A percentile compares a stretch with the other conserved stretches of the same genome.
Conservation (phyloP, 371 early-diverging fungal genomes). For the Mortierella sp. region DNA sequence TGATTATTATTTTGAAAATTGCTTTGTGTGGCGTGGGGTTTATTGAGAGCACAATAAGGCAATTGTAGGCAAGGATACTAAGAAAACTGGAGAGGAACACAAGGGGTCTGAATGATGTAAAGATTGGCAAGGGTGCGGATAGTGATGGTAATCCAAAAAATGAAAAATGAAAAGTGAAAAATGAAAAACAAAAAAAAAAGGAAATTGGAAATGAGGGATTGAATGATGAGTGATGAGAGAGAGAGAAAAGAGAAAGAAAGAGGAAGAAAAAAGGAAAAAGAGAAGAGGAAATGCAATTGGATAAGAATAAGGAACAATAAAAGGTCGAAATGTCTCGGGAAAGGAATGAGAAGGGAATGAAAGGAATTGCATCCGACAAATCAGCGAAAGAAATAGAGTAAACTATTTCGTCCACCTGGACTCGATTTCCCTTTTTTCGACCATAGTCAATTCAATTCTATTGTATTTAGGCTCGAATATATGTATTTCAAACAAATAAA, state of each 20-base stretch:
- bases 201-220: not conserved
- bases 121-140: too few species aligned
- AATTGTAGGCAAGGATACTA: too few species aligned
- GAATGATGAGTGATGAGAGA: not conserved
- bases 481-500: too few species aligned
- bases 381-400: not conserved
- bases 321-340: not conserved
- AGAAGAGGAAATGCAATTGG: not conserved
- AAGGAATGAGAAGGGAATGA: not conserved
- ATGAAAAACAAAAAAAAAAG: not conserved
- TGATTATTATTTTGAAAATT: not conserved
- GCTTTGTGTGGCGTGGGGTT: too few species aligned
- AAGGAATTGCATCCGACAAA: slow-evolving; percentile 6
- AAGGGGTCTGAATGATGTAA: too few species aligned
- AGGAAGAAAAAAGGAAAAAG: not conserved
- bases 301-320: not conserved
- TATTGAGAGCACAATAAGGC: too few species aligned
- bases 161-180: not conserved
- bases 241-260: not conserved
- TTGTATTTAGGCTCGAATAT: not conserved
- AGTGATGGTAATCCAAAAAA: too few species aligned
- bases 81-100: too few species aligned
- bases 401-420: slow-evolving; percentile 24
- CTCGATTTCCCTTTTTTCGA: slow-evolving; percentile 33
- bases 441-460: slow-evolving; percentile 2